A percentile compares a stretch with the other conserved stretches of the same genome.
phyloP scores from a whole-genome alignment of 805 yeast genomes.

The Debaryomyces prosopidis region DNA sequence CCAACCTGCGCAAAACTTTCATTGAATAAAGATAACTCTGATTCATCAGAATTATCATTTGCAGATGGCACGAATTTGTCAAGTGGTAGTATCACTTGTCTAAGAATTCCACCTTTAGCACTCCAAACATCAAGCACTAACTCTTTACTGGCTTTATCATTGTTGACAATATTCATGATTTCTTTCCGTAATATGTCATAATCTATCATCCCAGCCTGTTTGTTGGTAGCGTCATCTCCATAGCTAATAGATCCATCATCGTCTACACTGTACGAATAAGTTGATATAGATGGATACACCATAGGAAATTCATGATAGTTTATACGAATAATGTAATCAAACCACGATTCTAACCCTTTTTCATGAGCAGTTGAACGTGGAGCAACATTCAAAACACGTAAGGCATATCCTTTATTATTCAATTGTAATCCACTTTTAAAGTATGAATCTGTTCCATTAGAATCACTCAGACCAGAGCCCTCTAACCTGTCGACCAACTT shows the following conservation, averaged over 20 bases:
- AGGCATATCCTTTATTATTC: slow-evolving; percentile 43
- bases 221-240: slow-evolving; percentile 31
- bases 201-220: slow-evolving; percentile 39
- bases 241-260: slow-evolving; percentile 43
- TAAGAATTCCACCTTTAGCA: slow-evolving; percentile 73
- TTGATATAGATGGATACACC: slow-evolving; percentile 29
- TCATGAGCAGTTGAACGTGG: slow-evolving; percentile 38
- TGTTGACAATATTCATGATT: slow-evolving; percentile 30
- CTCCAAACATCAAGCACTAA: slow-evolving; percentile 73
- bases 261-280: slow-evolving; percentile 30
- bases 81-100: slow-evolving; percentile 32
- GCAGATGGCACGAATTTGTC: slow-evolving; percentile 8
- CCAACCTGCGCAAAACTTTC: slow-evolving; percentile 56
- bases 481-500: slow-evolving; percentile 41
- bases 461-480: slow-evolving; percentile 7
- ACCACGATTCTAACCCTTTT: slow-evolving; percentile 69
- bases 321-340: slow-evolving; percentile 81
- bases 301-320: slow-evolving; percentile 66
- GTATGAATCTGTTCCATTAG: slow-evolving; percentile 29
- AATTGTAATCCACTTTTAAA: slow-evolving; percentile 29
- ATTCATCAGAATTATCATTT: slow-evolving; percentile 19
- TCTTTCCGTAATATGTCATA: slow-evolving; percentile 45
- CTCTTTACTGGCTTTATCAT: slow-evolving; percentile 23
- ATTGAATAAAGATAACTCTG: slow-evolving; percentile 15
- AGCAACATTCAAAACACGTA: slow-evolving; percentile 36